Base-by-base conservation (phyloP, 495 filamentous ascomycete genomes). In the Massariosphaeria phaeospora region DNA sequence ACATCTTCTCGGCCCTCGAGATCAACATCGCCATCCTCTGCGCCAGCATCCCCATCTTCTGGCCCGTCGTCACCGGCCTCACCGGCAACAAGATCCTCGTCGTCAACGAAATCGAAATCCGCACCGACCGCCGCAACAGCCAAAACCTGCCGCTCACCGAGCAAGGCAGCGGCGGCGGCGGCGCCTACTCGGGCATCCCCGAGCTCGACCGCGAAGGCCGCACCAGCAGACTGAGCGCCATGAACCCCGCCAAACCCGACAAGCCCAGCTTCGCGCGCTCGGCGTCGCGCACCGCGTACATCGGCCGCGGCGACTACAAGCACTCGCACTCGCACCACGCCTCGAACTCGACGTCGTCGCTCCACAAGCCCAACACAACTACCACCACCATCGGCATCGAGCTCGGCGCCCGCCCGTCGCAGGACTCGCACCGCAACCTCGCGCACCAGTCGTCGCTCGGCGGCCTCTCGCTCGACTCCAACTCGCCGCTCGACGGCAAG, bases 71-170 rank as follows among this genome's bases (percentile, higher is more conserved):
- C 21, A 20, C 41, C 12, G 40, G 35, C 11, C 26, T 63, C 30
- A 34, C 59, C 25, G 30, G 21, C 26, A 52, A 52, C 48, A 63
- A 63, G 29, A 63, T 59, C 60, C 55, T 63, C 47, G 49, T 59
- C 55, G 60, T 63, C 35, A 63, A 59, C 38, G 55, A 63, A 42
- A 59, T 63, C 45, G 55, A 55, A 38, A 43, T 63, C 27, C 60
- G 44, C 43, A 52, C 55, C 2, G 34, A 40, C 13, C 34, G 56
- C 12, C 56, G 48, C 48, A 21, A 8, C 3, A 42, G 41, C 23
- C 17, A 27, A 18, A 25, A 35, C 20, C 18, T 36, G 17, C 20
- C 13, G 2, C 39, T 27, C 26, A 23, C 47, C 1, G 55, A 52
- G 41, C 38, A 46, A n/a, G 49, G 49, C 35, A 40, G 11, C 7